phyloP scores from a whole-genome alignment of 2,329 filamentous ascomycete species.

The Coniosporium tulheliwenetii region DNA sequence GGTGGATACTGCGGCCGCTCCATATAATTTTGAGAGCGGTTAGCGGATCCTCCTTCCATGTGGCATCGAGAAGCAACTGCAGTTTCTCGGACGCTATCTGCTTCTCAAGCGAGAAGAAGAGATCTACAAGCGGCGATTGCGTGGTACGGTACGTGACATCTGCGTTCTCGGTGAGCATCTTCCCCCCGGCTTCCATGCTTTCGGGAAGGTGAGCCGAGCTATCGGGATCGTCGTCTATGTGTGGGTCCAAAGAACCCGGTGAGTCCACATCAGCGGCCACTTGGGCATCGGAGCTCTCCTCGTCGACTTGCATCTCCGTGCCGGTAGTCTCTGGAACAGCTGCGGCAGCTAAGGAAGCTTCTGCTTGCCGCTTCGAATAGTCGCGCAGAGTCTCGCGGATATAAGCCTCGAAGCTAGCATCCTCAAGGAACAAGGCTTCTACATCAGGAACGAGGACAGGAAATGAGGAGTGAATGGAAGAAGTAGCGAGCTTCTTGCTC shows the following conservation, averaged over 20 bases:
- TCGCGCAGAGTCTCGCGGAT: too few relatives aligned
- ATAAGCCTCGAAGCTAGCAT: background rate
- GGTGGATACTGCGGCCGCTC: conserved; percentile 44
- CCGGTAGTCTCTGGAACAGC: too few relatives aligned
- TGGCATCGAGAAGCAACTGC: conserved; percentile 24
- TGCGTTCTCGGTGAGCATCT: conserved; percentile 36
- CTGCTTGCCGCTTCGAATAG: too few relatives aligned
- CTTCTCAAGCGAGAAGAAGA: conserved; percentile 37
- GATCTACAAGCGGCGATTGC: conserved; percentile 31
- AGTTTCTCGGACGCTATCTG: conserved; percentile 22
- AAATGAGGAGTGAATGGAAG: background rate
- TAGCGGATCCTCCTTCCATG: conserved; percentile 34
- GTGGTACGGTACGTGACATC: conserved; percentile 35
- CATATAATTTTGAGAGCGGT: conserved; percentile 44
- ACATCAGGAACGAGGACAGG: background rate
- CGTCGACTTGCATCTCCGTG: too few relatives aligned
- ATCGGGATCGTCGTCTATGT: too few relatives aligned
- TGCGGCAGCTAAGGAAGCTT: too few relatives aligned
- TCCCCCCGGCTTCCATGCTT: conserved; percentile 8
- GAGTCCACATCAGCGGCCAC: too few relatives aligned
- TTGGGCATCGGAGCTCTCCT: too few relatives aligned
- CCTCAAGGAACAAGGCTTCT: background rate
- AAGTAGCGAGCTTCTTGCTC: background rate
- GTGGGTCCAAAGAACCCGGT: too few relatives aligned
- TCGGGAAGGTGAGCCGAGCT: too few relatives aligned